These are phyloP conservation scores for Cryphonectria radicalis DNA, from an alignment of 2,329 filamentous ascomycete species.

Conservation along the genomic window DNA sequence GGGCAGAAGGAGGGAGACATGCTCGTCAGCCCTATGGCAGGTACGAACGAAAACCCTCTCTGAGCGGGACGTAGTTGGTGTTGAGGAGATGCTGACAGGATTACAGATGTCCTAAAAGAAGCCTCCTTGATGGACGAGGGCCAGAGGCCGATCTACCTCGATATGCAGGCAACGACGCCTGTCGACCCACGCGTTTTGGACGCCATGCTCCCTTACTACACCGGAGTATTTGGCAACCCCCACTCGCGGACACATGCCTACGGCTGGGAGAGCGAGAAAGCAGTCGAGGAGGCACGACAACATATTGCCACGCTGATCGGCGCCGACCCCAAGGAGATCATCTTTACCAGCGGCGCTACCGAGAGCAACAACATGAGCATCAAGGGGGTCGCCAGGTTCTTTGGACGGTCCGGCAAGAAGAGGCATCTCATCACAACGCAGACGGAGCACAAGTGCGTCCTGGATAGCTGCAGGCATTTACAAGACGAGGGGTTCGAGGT, in stretches of 20 bases:
- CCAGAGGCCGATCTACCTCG: conserved; percentile 91
- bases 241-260: conserved; percentile 98
- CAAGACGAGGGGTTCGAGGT: conserved; percentile 96
- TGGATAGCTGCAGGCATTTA: conserved; percentile 95
- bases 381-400: conserved; percentile 96
- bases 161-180: conserved; percentile 97
- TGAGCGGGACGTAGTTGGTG: neutral
- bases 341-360: conserved; percentile 96
- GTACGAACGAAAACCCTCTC: conserved; percentile 37
- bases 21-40: conserved; percentile 81
- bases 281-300: conserved; percentile 82
- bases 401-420: conserved; percentile 91
- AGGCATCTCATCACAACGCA: conserved; percentile 97
- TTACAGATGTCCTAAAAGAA: conserved; percentile 78
- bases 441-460: conserved; percentile 98
- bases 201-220: conserved; percentile 94
- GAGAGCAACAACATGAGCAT: conserved; percentile 99
- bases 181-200: conserved; percentile 93
- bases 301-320: conserved; percentile 88
- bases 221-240: conserved; percentile 93
- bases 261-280: conserved; percentile 97
- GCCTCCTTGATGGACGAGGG: conserved; percentile 93
- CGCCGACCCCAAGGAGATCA: conserved; percentile 95
- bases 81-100: conserved; percentile 4
- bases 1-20: conserved; percentile 59